Evolutionary conservation across 148 eudicot species (phyloP).

Genomic region (Selenicereus undatus): DNA sequence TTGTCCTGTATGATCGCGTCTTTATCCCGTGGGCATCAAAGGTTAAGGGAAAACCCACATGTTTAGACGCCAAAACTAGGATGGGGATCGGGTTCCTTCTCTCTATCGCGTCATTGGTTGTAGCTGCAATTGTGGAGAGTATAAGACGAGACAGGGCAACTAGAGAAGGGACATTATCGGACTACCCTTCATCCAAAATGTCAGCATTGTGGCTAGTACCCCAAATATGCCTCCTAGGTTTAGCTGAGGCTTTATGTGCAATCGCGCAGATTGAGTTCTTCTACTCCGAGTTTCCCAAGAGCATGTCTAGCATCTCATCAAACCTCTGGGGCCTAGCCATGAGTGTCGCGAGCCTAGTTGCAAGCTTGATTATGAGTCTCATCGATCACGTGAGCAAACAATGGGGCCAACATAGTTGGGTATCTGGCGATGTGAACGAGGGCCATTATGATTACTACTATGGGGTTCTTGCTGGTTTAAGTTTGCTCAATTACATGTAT

Average conservation of each 20-base stretch:
- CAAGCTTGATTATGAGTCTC: slow-evolving; percentile 20
- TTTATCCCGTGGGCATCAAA: slow-evolving; percentile 34
- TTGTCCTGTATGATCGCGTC: slow-evolving; percentile 37
- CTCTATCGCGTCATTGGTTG: slow-evolving; percentile 21
- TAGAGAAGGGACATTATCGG: background rate
- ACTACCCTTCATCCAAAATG: slow-evolving; percentile 10
- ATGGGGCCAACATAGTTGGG: slow-evolving; percentile 37
- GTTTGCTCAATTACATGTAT: slow-evolving; percentile 30
- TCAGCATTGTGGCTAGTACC: slow-evolving; percentile 34
- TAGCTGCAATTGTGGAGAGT: slow-evolving; percentile 30
- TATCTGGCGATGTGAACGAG: slow-evolving; percentile 35
- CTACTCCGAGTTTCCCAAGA: slow-evolving; percentile 32
- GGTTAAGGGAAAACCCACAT: slow-evolving; percentile 24
- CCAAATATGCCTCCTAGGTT: slow-evolving; percentile 20
- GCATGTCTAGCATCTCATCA: slow-evolving; percentile 33
- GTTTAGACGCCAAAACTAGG: slow-evolving; percentile 21
- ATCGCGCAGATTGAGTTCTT: slow-evolving; percentile 34
- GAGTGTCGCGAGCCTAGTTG: slow-evolving; percentile 20
- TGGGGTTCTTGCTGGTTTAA: slow-evolving; percentile 36
- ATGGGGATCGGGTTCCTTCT: slow-evolving; percentile 38
- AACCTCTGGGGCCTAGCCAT: slow-evolving; percentile 24
- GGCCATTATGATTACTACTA: slow-evolving; percentile 45
- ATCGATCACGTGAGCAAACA: slow-evolving; percentile 20
- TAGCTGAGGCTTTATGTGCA: slow-evolving; percentile 20
- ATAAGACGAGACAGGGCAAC: slow-evolving; percentile 23